Base-by-base conservation (phyloP, 208 protist species). In the Trypanosomatidae sp. region DNA sequence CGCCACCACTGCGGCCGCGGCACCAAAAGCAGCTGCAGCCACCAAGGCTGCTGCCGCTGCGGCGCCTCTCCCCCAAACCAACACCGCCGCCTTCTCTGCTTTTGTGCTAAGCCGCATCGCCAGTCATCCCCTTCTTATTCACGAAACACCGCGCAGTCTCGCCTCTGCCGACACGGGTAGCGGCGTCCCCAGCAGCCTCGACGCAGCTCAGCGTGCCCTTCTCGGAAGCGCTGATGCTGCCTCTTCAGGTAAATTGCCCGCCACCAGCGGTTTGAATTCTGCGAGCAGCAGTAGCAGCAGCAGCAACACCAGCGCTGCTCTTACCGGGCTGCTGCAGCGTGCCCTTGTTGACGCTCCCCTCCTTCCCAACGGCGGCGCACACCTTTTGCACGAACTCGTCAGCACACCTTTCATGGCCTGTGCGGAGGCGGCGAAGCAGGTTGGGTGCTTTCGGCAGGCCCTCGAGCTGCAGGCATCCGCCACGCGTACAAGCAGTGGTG, bases 311-410 rank as follows among this genome's bases (percentile, higher is more conserved):
- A 4, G 66, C 65, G 36, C 28, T 15, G 76, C 66, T 9, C 71
- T 62, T 7, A 79, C 65, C n/a, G 74, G 69, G 12, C n/a, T 81
- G 39, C 59, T 94, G 41, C 84, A 87, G 71, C 80, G 81, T 3
- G 73, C 83, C 15, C 47, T 94, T 4, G 77, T 92, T 13, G 88
- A 93, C 66, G 70, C 76, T 1, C 83, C 89, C 56, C 80, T 91
- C 56, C 83, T 89, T 30, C 85, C 87, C 0, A n/a, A 88, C 2
- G 89, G 86, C 13, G 77, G 76, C 19, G 77, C 80, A 15, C 89
- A 94, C 74, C 66, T 86, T 7, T 66, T 90, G n/a, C 83, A 91
- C 59, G 83, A 92, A 50, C 60, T 74, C 19, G 67, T 94, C 36
- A 79, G 84, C 74, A 41, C 85, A 1, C 74, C 69, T 15, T 87